These are phyloP conservation scores for Parathielavia appendiculata DNA, from an alignment of 495 filamentous ascomycete genomes.

Conservation along the genomic window DNA sequence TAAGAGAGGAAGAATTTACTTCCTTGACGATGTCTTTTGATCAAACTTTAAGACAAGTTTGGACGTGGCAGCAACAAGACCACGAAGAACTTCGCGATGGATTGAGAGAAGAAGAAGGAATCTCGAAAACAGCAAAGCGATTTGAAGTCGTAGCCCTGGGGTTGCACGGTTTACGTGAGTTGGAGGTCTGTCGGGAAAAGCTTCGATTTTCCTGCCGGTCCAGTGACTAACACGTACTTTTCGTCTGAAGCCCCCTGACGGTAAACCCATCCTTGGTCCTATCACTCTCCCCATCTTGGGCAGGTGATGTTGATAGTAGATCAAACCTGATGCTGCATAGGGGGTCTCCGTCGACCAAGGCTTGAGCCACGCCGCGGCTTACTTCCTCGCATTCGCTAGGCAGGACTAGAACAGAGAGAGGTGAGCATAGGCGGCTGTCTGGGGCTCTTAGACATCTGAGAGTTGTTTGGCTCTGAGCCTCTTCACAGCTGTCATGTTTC, in stretches of 20 bases:
- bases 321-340: background rate
- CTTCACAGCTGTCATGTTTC: no score
- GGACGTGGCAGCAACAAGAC: background rate
- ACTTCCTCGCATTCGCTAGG: background rate
- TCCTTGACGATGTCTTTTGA: conserved; percentile 5
- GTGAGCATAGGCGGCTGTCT: no score
- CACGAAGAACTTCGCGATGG: background rate
- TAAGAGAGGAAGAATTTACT: background rate
- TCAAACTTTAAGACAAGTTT: background rate
- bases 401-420: background rate
- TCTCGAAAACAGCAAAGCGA: background rate
- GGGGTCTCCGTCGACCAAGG: no score
- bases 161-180: background rate
- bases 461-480: no score
- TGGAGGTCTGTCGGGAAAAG: background rate
- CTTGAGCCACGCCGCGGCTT: no score
- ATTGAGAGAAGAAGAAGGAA: background rate
- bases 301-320: background rate
- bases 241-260: background rate
- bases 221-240: no score
- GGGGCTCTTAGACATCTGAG: no score
- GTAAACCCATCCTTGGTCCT: background rate
- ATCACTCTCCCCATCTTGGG: no score
- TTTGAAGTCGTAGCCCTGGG: background rate
- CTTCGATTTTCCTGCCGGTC: background rate